Evolutionary conservation across 139 green algal genomes (phyloP), one percentile per base, ranked within the genome.

Genomic region (Ettlia oleoabundans): DNA sequence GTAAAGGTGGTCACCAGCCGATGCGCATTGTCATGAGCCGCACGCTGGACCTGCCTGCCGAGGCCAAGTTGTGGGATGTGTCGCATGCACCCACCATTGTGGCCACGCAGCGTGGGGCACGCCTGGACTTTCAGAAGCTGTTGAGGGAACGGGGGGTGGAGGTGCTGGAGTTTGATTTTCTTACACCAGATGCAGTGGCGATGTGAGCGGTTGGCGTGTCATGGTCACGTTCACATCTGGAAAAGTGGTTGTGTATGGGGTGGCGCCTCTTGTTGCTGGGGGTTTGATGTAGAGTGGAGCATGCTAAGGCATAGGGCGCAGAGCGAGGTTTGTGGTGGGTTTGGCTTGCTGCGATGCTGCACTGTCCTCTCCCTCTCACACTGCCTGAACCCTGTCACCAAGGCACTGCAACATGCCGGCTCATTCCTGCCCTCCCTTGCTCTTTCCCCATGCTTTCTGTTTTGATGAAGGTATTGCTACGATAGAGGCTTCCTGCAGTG

Each of bases 91-190:
- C 96, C 30, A 99, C 97, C 42, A 96, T 99, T 67, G 96, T 99
- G 42, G 95, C 97, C 86, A 99, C 97, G 15, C 94, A 99, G 92
- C 84, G 88, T 0, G 96, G 96, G 7, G 96, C 93, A 15, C 87
- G 91, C 21, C 85, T 64, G 2, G 70, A 83, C 33, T 96, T 98
- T 79, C 94, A 97, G 88, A 35, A 53, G 15, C 28, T 58, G 40
- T 69, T 95, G 73, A 67, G 82, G 3, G 76, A 77, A 9, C 66
- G 61, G 7, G 95, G 93, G 2, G 97, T 99, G n/a, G 95, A 99
- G 89, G 96, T 99, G 10, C 90, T 99, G 22, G 95, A 99, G 86
- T 99, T 99, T 90, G 94, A 98, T 86, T 98, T 98, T 69, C 86
- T 99, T n/a, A 97, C 89, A 0, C 96, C 95, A 2, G 86, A 89